Evolutionary conservation across 495 filamentous ascomycete species (phyloP), one percentile per base, ranked within the genome.

Genomic region (Podospora didyma): DNA sequence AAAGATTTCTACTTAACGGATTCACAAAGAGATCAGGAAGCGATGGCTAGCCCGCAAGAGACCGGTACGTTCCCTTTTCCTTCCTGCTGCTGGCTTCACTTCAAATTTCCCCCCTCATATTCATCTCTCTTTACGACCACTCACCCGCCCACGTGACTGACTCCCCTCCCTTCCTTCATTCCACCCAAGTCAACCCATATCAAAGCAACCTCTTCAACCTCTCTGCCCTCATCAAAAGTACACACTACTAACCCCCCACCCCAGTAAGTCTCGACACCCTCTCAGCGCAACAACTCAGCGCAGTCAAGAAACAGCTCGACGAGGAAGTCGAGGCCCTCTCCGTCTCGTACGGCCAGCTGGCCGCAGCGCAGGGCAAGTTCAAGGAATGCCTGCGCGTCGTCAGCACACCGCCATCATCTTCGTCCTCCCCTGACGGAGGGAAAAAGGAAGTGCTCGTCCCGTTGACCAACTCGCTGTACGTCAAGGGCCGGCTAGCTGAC

Each of bases 271-370:
- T 83, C 60, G 73, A 73, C 67, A 73, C 57, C 59, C 75, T 83
- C 50, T 76, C 69, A 57, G 69, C 74, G 6, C 74, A 78, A 49
- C 79, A 82, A 64, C 75, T 82, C 26, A 75, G 59, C 50, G 77
- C 79, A 54, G 84, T 97, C 42, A 96, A 97, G 75, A 90, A 94
- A 69, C 92, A 96, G 68, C 88, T 98, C 56, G 93, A 96, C 69
- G 86, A 92, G 60, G 94, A 98, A 66, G 84, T 98, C 58, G 88
- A 96, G 67, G 92, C 96, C 75, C 85, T 98, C 60, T 95, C 89
- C 0, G 79, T 74, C 53, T 97, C 95, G 12, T 96, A 95, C 77
- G 73, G 85, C 37, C 92, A 94, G 72, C 83, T 98, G 28, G 89
- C 90, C 57, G 84, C 85, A 26, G 95, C 94, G 17, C 95, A 96